Conservation (phyloP, 2,329 filamentous ascomycete species). For the Pyricularia pennisetigena region DNA sequence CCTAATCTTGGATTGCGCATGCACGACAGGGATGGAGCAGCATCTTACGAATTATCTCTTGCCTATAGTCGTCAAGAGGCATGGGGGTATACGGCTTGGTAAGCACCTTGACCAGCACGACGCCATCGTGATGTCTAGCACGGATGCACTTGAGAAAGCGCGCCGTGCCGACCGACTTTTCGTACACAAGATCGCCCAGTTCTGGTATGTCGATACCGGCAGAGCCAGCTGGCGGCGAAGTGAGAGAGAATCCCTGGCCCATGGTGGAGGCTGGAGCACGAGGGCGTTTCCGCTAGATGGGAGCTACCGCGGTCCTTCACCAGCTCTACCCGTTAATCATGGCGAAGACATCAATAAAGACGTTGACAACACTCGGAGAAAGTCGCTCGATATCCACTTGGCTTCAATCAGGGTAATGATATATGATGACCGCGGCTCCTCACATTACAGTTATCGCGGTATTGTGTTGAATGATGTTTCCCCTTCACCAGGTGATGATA, state of each 20-base stretch:
- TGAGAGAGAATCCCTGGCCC: slow-evolving; percentile 95
- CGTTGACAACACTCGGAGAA: not conserved
- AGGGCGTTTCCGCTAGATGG: not conserved
- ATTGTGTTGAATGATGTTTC: not conserved
- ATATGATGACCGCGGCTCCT: not conserved
- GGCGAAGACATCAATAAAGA: not conserved
- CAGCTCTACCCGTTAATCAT: not conserved
- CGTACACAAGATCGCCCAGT: slow-evolving; percentile 81
- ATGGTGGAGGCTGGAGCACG: slow-evolving; percentile 37
- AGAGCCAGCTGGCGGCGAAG: slow-evolving; percentile 81
- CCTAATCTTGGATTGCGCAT: not conserved
- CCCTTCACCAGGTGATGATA: not conserved
- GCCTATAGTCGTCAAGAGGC: slow-evolving; percentile 69
- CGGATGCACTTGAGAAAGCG: slow-evolving; percentile 96
- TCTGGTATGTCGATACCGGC: slow-evolving; percentile 92
- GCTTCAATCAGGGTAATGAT: not conserved
- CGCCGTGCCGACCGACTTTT: slow-evolving; percentile 82
- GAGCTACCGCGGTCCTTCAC: not conserved
- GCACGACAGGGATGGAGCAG: not conserved
- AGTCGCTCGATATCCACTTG: not conserved
- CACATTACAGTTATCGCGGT: not conserved
- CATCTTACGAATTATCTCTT: slow-evolving; percentile 57
- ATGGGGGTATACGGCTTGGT: slow-evolving; percentile 85
- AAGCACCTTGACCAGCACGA: slow-evolving; percentile 89
- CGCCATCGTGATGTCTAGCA: slow-evolving; percentile 78